These are phyloP conservation scores for Laetiporus sulphureus DNA, from an alignment of 1,284 basidiomycete species.

Conservation along the genomic window DNA sequence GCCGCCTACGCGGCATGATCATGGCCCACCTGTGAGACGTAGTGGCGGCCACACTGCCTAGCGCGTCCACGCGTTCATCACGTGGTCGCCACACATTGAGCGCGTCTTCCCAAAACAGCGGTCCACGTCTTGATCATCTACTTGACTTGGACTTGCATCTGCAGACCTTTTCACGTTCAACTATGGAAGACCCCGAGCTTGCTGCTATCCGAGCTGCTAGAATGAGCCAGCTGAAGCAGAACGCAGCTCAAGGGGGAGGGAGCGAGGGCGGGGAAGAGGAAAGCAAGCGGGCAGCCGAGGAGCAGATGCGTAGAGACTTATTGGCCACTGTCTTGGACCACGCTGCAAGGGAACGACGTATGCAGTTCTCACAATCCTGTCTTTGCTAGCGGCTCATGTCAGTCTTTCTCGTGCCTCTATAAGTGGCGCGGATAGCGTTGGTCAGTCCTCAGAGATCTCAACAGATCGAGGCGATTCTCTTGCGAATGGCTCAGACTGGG, in stretches of 20 bases:
- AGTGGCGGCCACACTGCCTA: too few species aligned
- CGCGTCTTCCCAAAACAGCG: too few species aligned
- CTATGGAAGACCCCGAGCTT: slow-evolving; percentile 36
- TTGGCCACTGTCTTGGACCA: slow-evolving; percentile 86
- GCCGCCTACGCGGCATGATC: too few species aligned
- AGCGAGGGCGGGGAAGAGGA: slow-evolving; percentile 41
- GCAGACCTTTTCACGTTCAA: too few species aligned
- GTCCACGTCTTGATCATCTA: too few species aligned
- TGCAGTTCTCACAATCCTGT: slow-evolving; percentile 29
- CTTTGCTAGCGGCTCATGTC: not conserved
- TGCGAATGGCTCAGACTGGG: slow-evolving; percentile 91
- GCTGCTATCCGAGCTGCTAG: slow-evolving; percentile 39
- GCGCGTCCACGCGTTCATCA: too few species aligned
- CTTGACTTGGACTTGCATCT: too few species aligned
- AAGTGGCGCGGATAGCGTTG: slow-evolving; percentile 88
- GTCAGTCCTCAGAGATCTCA: slow-evolving; percentile 86
- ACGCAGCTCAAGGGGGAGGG: slow-evolving; percentile 11
- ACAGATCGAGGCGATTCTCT: slow-evolving; percentile 81
- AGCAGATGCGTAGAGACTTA: slow-evolving; percentile 73
- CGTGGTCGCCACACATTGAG: too few species aligned
- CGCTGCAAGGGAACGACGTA: slow-evolving; percentile 87
- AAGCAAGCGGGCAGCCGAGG: slow-evolving; percentile 56
- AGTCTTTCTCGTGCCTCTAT: not conserved
- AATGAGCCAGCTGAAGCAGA: slow-evolving; percentile 32
- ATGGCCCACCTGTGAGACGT: too few species aligned